Conservation (phyloP, 371 early-diverging fungal species). For the Syncephalis fuscata region DNA sequence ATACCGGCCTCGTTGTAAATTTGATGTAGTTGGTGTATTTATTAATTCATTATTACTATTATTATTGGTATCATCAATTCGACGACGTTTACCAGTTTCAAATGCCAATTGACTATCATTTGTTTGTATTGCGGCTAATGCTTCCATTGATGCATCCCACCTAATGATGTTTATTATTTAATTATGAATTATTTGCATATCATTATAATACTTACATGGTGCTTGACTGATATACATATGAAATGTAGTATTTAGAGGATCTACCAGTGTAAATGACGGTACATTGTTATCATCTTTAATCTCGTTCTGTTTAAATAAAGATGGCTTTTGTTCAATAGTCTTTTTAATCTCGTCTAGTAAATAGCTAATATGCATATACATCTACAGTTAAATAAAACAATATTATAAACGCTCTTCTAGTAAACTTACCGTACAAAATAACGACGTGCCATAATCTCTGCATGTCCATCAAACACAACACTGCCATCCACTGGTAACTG, state of each 20-base stretch:
- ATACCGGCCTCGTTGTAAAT: slow-evolving; percentile 31
- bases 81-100: slow-evolving; percentile 1
- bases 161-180: slow-evolving; percentile 16
- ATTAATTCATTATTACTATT: neutral
- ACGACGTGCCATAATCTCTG: slow-evolving; percentile 67
- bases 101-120: slow-evolving; percentile 12
- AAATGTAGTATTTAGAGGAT: slow-evolving; percentile 20
- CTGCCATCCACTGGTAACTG: slow-evolving; percentile 41
- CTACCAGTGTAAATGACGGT: neutral
- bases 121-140: slow-evolving; percentile 31
- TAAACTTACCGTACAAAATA: slow-evolving; percentile 43
- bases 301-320: too few species aligned
- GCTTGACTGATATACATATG: slow-evolving; percentile 64
- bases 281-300: too few species aligned
- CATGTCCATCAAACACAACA: slow-evolving; percentile 65
- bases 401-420: slow-evolving; percentile 4
- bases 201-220: slow-evolving; percentile 32
- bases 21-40: neutral
- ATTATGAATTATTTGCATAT: neutral
- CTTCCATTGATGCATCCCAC: slow-evolving; percentile 64
- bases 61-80: neutral
- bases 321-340: too few species aligned
- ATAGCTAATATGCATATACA: neutral
- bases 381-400: neutral
- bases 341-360: too few species aligned